Evolutionary conservation across 2,329 filamentous ascomycete species (phyloP), one percentile per base, ranked within the genome.

Genomic region (Microdochium trichocladiopsis): DNA sequence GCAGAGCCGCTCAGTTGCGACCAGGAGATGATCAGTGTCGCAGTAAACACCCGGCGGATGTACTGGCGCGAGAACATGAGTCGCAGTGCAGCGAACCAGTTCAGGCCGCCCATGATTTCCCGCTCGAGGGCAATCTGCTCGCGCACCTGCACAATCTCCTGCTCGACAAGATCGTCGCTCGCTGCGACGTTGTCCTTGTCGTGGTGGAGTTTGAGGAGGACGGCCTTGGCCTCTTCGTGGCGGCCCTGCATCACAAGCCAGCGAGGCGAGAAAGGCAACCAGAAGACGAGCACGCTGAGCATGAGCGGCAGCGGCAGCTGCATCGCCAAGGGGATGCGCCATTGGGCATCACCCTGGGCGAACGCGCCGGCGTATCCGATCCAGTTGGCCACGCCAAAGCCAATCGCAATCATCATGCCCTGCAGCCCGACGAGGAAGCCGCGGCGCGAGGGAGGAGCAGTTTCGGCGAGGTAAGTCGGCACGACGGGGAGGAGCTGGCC

Each of bases 11-110:
- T 64, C 25, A 71, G 61, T 50, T 68, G 61, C 18, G 62, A 61
- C 60, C 69, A 67, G 52, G 60, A 55, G 50, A 70, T 54, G 33
- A 69, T 64, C 53, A 68, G 65, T 16, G 60, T 60, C 11, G 65
- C 65, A 6, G 63, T 63, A 2, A 63, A 52, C 2, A 66, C 68
- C 18, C 67, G 63, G 24, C 61, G 63, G 33, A 67, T 56, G 41
- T 66, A 63, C 8, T 58, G 51, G 8, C 52, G 50, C 3, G 57
- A 59, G 53, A 66, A 66, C 22, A 67, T 51, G 3, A 51, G 36
- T 6, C 14, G 23, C 37, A 54, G 25, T 11, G 60, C 56, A 9
- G 52, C 51, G 12, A 50, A 25, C 53, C 62, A 59, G 25, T 53
- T 56, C 10, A 52, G 56, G 23, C 54, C 50, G 4, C 58, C 59